Base-by-base conservation (phyloP, 2,329 filamentous ascomycete genomes). In the Chaetothyriales sp. region DNA sequence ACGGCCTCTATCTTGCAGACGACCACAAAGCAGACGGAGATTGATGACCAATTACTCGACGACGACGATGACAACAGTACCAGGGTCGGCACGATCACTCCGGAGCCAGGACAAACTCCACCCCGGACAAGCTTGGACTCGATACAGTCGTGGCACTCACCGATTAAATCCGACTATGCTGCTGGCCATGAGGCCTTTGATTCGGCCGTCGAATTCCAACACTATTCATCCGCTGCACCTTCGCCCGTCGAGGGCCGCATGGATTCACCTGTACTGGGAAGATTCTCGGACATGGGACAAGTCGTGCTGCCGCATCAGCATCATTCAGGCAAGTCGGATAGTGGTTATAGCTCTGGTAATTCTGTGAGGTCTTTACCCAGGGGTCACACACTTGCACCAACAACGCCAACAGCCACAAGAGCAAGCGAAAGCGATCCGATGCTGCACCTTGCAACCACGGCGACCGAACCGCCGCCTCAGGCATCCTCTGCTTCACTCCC, bases 271-370 rank as follows among this genome's bases (percentile, higher is more conserved):
- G 20, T 18, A 25, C 9, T 15, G 18, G 25, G 48, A 18, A 7
- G 47, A 48, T 20, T 15, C 28, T 15, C 43, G 20, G 18, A 20
- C 12, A 28, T 15, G 19, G 1, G 10, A 39, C 15, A 49, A 52
- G 18, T 18, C 45, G 15, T 28, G 28, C 15, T 19, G 4, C 39
- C 49, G 28, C 50, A 49, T 42, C 52, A 49, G 43, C 47, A 36
- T 19, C 32, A 48, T 2, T 36, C 51, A 10, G 48, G 49, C 44
- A 59, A 60, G 20, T 57, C 54, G 43, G 59, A 61, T 36, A 59
- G 56, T 49, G 59, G 59, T 19, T 61, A 61, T 52, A 58, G 56
- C 49, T 61, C 59, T 12, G 53, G 49, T 36, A 52, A 49, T 20
- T 61, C 59, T 8, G 47, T 59, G 12, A 50, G 51, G 20, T 55